Base-by-base conservation (phyloP, 306 rosid genomes). In the Spatholobus suberectus region DNA sequence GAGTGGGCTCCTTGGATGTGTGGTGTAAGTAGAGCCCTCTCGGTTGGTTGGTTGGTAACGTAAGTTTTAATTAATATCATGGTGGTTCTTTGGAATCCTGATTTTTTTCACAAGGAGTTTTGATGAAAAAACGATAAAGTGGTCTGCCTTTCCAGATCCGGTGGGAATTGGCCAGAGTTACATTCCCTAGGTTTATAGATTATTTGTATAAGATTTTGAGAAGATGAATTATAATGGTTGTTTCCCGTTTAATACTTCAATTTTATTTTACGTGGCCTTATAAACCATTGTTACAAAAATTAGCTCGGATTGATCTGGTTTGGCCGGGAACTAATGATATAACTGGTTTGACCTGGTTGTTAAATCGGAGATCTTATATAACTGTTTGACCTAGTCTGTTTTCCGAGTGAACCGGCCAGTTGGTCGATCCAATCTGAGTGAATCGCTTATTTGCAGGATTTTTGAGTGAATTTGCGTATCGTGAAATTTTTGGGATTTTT, bases 71-170 rank as follows among this genome's bases (percentile, higher is more conserved):
- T 79, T 58, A 71, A 49, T 52, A 79, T 46, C 76, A 40, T 65
- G 80, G 59, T 75, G 61, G 61, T 61, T 73, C 86, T 84, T 83
- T 86, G 70, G 82, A 85, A 86, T 90, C 85, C 78, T 75, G 77
- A 75, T 75, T 87, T 87, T 82, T 71, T 70, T 41, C 34, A 29
- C 4, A 27, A 7, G 32, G 78, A 91, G 65, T 81, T 89, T 86
- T 84, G 41, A 77, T 77, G 89, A 89, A 89, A 79, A 61, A 68
- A 81, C 63, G 14, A 57, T 80, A 18, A n/a, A 51, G 51, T 78
- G 73, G 58, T 24, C 73, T n/a, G n/a, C 65, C 77, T 81, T 78
- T 74, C 77, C 73, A 8, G 5, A 11, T 26, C 74, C 34, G 6
- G 27, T 43, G 72, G 85, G 72, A 86, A 55, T 81, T 49, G 76